A percentile compares a stretch with the other conserved stretches of the same genome.
These are phyloP conservation scores for Narthecium ossifragum DNA, from an alignment of 106 monocot genomes.

Conservation along the genomic window DNA sequence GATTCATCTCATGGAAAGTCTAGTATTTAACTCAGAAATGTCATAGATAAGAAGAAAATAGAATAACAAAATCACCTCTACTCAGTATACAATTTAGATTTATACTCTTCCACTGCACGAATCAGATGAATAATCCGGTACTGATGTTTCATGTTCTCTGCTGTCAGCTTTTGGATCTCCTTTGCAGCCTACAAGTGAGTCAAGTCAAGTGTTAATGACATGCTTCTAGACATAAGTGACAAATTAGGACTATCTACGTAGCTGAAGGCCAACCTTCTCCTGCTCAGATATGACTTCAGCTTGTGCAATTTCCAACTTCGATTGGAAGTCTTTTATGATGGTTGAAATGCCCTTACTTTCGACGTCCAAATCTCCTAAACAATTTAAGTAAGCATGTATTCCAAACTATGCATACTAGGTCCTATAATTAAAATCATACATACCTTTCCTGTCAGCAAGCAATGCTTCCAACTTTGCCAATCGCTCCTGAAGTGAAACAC, in stretches of 20 bases:
- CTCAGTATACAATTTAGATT: too few relatives aligned
- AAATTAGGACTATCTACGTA: too few relatives aligned
- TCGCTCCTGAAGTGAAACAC: slow-evolving; percentile 18
- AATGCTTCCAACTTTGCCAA: slow-evolving; percentile 13
- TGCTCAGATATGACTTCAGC: slow-evolving; percentile 30
- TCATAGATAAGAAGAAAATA: too few relatives aligned
- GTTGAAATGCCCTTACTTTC: slow-evolving; percentile 26
- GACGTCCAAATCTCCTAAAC: slow-evolving; percentile 21
- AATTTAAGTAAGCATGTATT: not conserved
- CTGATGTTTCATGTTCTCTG: not conserved
- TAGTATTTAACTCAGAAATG: too few relatives aligned
- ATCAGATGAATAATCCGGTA: not conserved
- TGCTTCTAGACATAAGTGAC: too few relatives aligned
- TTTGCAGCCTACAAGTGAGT: not conserved
- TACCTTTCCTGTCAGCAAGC: slow-evolving; percentile 20
- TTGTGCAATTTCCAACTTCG: slow-evolving; percentile 46
- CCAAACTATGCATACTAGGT: not conserved
- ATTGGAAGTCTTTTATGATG: slow-evolving; percentile 38
- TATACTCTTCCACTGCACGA: slow-evolving; percentile 2
- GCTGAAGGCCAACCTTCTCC: slow-evolving; percentile 39
- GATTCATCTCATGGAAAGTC: too few relatives aligned
- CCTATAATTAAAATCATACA: not conserved
- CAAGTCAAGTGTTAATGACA: not conserved
- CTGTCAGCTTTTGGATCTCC: slow-evolving; percentile 6
- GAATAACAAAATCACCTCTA: too few relatives aligned